Evolutionary conservation across 1,139 yeast genomes (phyloP), one percentile per base, ranked within the genome.

Genomic region (Yamadazyma conglobata): DNA sequence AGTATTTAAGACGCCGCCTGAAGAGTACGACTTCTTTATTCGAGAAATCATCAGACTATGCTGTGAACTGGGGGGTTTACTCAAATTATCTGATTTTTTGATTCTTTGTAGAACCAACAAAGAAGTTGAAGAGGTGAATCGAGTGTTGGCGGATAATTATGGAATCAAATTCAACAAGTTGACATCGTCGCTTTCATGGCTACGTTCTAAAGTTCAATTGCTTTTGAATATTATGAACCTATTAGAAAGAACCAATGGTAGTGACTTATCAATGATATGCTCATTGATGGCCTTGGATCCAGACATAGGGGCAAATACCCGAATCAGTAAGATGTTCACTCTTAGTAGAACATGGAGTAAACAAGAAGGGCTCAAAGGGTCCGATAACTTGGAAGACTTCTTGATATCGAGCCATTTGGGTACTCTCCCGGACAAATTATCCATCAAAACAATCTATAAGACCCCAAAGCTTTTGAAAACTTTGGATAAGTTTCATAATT

Each of bases 51-150:
- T 62, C 4, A 43, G 77, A 18, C 43, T 77, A 6, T 54, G 70
- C 1, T 47, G 61, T 12, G 52, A 56, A 11, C 73, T 75, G 55
- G 67, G 73, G 2, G 77, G 77, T 0, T 39, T 54, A 3, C 47
- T 77, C 10, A 57, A 55, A 24, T 68, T 69, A 1, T 56, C 61
- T 8, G 88, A 82, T 47, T 67, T 80, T 42, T 71, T 75, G 1
- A 56, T 82, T 3, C 49, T 82, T 17, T 60, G 78, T 0, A 57
- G 74, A 28, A 64, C 81, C 0, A 81, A 82, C 46, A 53, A 54
- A n/a, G 78, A 75, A 30, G 53, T 78, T 4, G 62, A 64, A n/a
- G 50, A 54, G 1, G 53, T 77, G 1, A 59, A 62, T n/a, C 52
- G 58, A 6, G 52, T 58, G 19, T 55, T 80, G 23, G 21, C 34